Percentiles rank a stretch among this genome's conserved stretches.
Evolutionary conservation across 139 green algal genomes (phyloP).

Genomic region (Prasinococcaceae sp.): DNA sequence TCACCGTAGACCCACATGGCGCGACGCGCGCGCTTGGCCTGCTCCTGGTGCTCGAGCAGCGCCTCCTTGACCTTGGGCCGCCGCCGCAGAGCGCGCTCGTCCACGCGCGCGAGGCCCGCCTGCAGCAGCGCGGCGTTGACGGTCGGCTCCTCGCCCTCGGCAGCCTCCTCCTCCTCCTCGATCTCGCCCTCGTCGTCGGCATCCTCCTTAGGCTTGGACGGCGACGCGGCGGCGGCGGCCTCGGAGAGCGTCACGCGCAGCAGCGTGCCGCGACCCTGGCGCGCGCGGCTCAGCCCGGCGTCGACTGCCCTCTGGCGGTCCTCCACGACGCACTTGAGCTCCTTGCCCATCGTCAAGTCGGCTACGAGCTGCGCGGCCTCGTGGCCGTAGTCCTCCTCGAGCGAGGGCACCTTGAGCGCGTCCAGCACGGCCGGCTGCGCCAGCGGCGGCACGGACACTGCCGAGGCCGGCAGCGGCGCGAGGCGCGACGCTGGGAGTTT

Average conservation of each 20-base stretch:
- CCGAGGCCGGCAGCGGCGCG: constrained; percentile 4
- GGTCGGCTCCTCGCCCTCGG: no score
- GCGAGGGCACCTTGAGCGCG: constrained; percentile 36
- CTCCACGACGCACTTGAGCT: constrained; percentile 11
- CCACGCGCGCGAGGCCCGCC: constrained; percentile 62
- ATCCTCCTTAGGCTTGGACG: constrained; percentile 20
- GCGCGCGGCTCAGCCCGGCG: no score
- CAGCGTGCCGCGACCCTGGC: constrained; percentile 10
- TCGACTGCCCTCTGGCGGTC: constrained; percentile 18
- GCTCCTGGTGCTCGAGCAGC: constrained; percentile 48
- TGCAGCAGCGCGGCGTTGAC: constrained; percentile 55
- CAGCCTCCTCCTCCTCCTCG: no score
- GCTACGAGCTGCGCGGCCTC: constrained; percentile 32
- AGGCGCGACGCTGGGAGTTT: constrained; percentile 16
- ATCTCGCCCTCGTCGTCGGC: no score
- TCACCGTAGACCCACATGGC: no score
- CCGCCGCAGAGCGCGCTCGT: constrained; percentile 44
- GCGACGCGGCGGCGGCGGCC: no score
- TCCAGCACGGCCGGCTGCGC: constrained; percentile 35
- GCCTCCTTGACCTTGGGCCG: constrained; percentile 21
- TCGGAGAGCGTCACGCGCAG: no score
- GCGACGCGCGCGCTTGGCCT: no score
- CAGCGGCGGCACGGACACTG: constrained; percentile 35
- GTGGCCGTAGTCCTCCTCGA: constrained; percentile 43
- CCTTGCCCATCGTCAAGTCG: constrained; percentile 1